phyloP scores from a whole-genome alignment of 495 filamentous ascomycete genomes.

The Hypomontagnella submonticulosa region DNA sequence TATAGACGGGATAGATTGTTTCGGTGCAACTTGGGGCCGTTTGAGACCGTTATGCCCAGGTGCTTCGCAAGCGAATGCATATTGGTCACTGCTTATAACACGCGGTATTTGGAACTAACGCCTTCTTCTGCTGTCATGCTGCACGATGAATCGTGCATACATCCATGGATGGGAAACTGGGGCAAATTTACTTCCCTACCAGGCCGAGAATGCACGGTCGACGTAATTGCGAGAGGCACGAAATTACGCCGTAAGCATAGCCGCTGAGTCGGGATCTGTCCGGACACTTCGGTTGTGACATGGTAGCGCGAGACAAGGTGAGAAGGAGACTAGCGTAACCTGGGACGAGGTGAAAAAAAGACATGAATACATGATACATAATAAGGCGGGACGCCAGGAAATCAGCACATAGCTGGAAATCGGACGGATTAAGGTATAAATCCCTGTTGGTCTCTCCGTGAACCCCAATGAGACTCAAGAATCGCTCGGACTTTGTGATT shows the following conservation, averaged over 20 bases:
- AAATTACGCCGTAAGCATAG: slow-evolving; percentile 45
- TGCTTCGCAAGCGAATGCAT: no score
- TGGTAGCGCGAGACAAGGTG: slow-evolving; percentile 24
- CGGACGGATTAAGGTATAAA: slow-evolving; percentile 25
- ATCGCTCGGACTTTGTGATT: slow-evolving; percentile 35
- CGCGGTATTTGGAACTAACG: slow-evolving; percentile 17
- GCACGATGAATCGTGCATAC: slow-evolving; percentile 43
- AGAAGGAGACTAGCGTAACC: slow-evolving; percentile 21
- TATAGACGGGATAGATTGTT: slow-evolving; percentile 6
- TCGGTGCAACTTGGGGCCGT: no score
- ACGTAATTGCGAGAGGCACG: slow-evolving; percentile 27
- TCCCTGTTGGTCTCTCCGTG: slow-evolving; percentile 26
- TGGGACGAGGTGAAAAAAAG: slow-evolving; percentile 19
- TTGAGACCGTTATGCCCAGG: no score
- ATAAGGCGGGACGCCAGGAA: slow-evolving; percentile 30
- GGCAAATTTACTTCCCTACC: slow-evolving; percentile 18
- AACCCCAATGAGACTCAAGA: slow-evolving; percentile 30
- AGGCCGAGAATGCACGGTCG: slow-evolving; percentile 19
- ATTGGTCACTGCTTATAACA: neutral
- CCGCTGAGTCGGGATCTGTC: slow-evolving; percentile 36
- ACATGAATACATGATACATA: neutral
- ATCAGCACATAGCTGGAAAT: slow-evolving; percentile 17
- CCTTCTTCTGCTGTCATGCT: slow-evolving; percentile 33
- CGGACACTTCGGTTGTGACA: slow-evolving; percentile 28
- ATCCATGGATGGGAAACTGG: slow-evolving; percentile 27